Conservation (phyloP, 768 basidiomycete genomes). For the Russula foetens region DNA sequence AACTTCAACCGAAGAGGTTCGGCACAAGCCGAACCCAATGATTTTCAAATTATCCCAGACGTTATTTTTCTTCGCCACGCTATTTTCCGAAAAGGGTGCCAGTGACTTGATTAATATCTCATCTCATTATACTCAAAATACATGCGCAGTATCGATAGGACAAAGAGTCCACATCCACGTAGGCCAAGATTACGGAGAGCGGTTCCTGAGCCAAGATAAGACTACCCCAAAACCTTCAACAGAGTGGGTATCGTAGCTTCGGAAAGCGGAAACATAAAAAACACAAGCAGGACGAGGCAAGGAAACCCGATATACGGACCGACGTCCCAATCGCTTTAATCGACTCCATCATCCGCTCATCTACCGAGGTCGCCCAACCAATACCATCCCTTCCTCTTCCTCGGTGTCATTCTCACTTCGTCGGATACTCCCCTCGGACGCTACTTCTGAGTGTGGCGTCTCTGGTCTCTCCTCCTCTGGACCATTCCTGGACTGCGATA, state of each 20-base stretch:
- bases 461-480: constrained; percentile 10
- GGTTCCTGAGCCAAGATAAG: background rate
- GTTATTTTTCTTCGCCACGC: background rate
- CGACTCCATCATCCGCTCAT: background rate
- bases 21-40: background rate
- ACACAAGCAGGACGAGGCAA: background rate
- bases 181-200: background rate
- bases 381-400: constrained; percentile 77
- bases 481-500: background rate
- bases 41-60: background rate
- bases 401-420: constrained; percentile 70
- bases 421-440: constrained; percentile 27
- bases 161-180: background rate
- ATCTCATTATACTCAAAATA: too few species aligned
- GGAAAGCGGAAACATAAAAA: constrained; percentile 6
- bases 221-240: background rate
- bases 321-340: background rate
- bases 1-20: too few species aligned
- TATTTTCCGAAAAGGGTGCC: background rate
- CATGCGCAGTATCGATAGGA: too few species aligned
- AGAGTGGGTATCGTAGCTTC: background rate
- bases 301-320: constrained; percentile 2
- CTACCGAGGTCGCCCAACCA: constrained; percentile 52
- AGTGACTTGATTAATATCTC: too few species aligned
- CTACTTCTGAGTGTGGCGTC: constrained; percentile 25